Evolutionary conservation across 768 basidiomycete genomes (phyloP).

Genomic region (Stropharia rugosoannulata): DNA sequence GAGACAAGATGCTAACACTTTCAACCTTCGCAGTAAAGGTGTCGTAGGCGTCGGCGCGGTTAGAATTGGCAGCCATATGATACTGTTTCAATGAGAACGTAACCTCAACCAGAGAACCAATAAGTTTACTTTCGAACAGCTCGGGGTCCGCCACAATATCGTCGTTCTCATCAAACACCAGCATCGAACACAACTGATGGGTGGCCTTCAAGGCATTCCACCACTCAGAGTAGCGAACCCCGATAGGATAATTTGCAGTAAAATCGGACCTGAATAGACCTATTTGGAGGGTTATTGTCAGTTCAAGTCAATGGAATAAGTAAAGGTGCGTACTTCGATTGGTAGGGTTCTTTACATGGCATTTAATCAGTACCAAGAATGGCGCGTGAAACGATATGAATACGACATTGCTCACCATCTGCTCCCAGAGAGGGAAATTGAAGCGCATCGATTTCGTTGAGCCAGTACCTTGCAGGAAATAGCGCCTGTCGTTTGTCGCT

Average conservation of each 20-base stretch:
- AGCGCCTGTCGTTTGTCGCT: neutral
- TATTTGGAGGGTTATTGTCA: neutral
- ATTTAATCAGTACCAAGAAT: neutral
- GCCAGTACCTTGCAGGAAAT: neutral
- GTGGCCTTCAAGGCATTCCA: neutral
- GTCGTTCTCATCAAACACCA: neutral
- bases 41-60: neutral
- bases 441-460: neutral
- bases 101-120: neutral
- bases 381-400: neutral
- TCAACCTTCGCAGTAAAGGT: neutral
- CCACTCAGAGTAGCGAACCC: neutral
- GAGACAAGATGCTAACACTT: neutral
- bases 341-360: neutral
- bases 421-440: neutral
- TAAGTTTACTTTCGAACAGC: neutral
- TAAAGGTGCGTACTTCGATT: neutral
- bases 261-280: neutral
- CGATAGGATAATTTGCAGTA: neutral
- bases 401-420: neutral
- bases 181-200: neutral
- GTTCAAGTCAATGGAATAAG: neutral
- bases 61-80: neutral
- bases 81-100: neutral
- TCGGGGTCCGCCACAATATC: no score